phyloP scores from a whole-genome alignment of 176 grass and related monocot genomes.

The Tuctoria greenei region DNA sequence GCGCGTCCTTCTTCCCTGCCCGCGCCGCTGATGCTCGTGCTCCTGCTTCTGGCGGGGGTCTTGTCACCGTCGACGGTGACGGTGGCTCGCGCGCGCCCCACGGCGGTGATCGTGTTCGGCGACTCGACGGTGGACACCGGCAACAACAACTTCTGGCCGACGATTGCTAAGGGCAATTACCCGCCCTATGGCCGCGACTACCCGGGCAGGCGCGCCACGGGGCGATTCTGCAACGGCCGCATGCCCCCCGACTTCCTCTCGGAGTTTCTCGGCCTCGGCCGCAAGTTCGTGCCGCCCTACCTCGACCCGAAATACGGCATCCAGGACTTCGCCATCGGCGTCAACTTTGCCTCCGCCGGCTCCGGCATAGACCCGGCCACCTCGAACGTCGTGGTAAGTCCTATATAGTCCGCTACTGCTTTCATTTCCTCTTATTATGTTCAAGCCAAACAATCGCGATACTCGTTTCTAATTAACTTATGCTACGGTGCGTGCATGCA shows the following conservation, averaged over 20 bases:
- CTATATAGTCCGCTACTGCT: too few species aligned
- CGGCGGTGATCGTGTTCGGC: slow-evolving; percentile 63
- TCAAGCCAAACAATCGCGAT: too few species aligned
- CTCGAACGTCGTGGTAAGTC: slow-evolving; percentile 54
- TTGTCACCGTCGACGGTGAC: too few species aligned
- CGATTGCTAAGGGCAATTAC: slow-evolving; percentile 53
- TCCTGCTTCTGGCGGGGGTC: background rate
- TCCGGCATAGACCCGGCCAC: slow-evolving; percentile 61
- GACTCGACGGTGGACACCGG: slow-evolving; percentile 72
- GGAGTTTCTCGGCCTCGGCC: slow-evolving; percentile 48
- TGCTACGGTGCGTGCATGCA: background rate
- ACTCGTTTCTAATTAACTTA: too few species aligned
- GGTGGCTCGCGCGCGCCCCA: slow-evolving; percentile 21
- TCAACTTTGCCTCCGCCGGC: slow-evolving; percentile 73
- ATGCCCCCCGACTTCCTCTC: slow-evolving; percentile 68
- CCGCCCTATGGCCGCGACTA: slow-evolving; percentile 70
- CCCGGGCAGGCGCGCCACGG: slow-evolving; percentile 46
- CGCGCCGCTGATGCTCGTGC: background rate
- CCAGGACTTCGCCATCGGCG: slow-evolving; percentile 53
- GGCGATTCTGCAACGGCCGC: slow-evolving; percentile 75
- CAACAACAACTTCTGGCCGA: slow-evolving; percentile 58
- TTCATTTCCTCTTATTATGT: too few species aligned
- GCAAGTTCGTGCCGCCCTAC: slow-evolving; percentile 55
- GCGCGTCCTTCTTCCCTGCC: too few species aligned
- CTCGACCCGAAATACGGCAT: slow-evolving; percentile 55